phyloP scores from a whole-genome alignment of 2,329 filamentous ascomycete genomes.

The Massarina eburnea region DNA sequence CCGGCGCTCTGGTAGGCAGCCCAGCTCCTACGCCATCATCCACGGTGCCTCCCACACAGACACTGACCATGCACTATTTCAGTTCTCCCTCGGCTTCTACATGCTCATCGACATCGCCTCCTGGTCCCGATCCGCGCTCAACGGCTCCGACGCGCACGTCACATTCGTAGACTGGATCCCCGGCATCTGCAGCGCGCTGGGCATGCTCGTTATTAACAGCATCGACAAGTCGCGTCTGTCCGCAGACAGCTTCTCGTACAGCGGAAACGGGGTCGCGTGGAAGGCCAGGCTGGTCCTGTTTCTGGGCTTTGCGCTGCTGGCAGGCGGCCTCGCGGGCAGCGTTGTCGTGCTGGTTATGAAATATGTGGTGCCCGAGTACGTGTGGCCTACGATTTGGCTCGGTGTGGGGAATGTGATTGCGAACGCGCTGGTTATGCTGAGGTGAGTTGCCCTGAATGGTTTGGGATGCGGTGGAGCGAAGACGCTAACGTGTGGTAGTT shows the following conservation, averaged over 20 bases:
- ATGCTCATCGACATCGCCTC: conserved; percentile 67
- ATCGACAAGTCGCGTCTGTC: conserved; percentile 68
- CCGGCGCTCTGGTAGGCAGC: conserved; percentile 63
- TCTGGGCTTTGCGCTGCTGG: conserved; percentile 68
- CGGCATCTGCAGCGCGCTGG: conserved; percentile 67
- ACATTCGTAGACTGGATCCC: conserved; percentile 74
- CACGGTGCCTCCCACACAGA: conserved; percentile 53
- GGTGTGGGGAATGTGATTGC: conserved; percentile 67
- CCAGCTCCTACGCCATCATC: conserved; percentile 68
- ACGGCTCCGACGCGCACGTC: conserved; percentile 64
- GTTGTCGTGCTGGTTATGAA: conserved; percentile 70
- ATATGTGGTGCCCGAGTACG: conserved; percentile 63
- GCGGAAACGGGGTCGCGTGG: conserved; percentile 68
- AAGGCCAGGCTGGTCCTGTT: conserved; percentile 70
- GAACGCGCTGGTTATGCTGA: conserved; percentile 67
- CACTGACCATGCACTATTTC: conserved; percentile 7
- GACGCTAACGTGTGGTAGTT: conserved; percentile 47
- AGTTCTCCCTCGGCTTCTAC: conserved; percentile 73
- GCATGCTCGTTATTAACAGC: conserved; percentile 72
- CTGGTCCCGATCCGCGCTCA: conserved; percentile 63
- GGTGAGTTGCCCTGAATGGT: conserved; percentile 49
- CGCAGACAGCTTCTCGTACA: conserved; percentile 66
- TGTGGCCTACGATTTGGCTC: conserved; percentile 65
- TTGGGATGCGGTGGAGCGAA: not conserved
- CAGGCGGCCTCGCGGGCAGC: conserved; percentile 66